Percentiles rank a stretch among this genome's conserved stretches.
phyloP scores from a whole-genome alignment of 768 basidiomycete species.

The Favolaschia claudopus region DNA sequence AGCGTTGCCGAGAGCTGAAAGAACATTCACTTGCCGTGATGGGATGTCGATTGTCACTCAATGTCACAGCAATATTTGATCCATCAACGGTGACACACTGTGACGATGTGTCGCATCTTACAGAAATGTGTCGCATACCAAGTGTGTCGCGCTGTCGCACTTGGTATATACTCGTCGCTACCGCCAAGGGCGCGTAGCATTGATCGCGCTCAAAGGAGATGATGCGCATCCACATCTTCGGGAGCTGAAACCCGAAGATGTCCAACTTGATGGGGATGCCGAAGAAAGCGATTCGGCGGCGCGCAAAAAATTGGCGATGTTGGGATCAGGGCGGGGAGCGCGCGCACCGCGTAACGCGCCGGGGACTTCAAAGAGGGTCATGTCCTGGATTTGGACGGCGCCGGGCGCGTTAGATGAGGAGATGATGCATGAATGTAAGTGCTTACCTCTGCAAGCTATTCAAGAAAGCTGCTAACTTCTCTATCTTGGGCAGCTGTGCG shows the following conservation, averaged over 20 bases:
- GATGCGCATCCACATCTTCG: not conserved
- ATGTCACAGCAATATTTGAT: no score
- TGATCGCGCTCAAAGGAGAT: constrained; percentile 2
- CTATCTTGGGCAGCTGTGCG: no score
- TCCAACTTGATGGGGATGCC: not conserved
- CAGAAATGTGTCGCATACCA: no score
- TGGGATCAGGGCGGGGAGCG: not conserved
- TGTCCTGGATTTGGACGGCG: constrained; percentile 19
- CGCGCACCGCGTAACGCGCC: not conserved
- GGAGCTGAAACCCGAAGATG: not conserved
- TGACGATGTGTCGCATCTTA: no score
- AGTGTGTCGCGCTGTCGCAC: no score
- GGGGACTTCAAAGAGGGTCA: not conserved
- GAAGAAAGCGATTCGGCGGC: constrained; percentile 1
- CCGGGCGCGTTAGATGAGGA: not conserved
- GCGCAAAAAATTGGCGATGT: not conserved
- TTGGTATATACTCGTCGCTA: no score
- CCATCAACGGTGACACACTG: no score
- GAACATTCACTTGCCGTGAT: no score
- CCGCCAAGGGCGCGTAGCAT: not conserved
- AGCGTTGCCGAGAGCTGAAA: no score
- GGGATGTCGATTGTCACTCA: no score
- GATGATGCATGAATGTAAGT: constrained; percentile 15
- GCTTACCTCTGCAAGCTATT: no score
- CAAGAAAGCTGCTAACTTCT: no score